Base-by-base conservation (phyloP, 768 basidiomycete species). In the Boletus huronensis region DNA sequence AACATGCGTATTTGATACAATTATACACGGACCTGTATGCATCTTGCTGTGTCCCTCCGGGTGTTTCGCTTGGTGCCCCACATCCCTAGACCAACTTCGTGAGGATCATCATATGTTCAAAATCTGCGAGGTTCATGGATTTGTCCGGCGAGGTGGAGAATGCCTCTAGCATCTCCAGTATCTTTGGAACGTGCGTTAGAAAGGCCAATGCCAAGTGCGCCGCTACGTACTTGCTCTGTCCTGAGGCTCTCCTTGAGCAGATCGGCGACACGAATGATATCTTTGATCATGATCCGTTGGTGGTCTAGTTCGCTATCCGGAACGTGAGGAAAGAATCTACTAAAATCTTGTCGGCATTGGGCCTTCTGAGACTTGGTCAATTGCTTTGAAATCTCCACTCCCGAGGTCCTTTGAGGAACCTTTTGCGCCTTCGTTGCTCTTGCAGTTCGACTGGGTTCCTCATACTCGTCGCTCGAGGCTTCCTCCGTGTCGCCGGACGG, bases 111-210 rank as follows among this genome's bases (percentile, higher is more conserved):
- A 93, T 90, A 21, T 74, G 73, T 59, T 83, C 81, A 61, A 93
- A 93, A 66, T 92, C 88, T 14, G 73, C 68, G 32, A 91, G 74
- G 52, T 69, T 70, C 75, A 93, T 78, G 3, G 87, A 79, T 64
- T 83, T 84, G 68, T 92, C 90, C 0, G 79, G 72, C 0, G 82
- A 79, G 0, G 79, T 82, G 1, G 90, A 88, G 64, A 90, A 93
- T 48, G 78, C 77, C n/a, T 81, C 78, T 1, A 93, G 74, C 90
- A 92, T 93, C 53, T 91, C 88, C 3, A 85, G 61, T 61, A 90
- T 84, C 90, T 92, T 39, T 51, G 28, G 41, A 50, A 13, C n/a
- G n/a, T 25, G 5, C 46, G 38, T 60, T n/a, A 55, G 52, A 11
- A 39, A 39, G 21, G 39, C 8, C 38, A 1, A 62, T 10, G 3